Conservation (phyloP, 2,329 filamentous ascomycete species). For the Botryotinia convoluta region DNA sequence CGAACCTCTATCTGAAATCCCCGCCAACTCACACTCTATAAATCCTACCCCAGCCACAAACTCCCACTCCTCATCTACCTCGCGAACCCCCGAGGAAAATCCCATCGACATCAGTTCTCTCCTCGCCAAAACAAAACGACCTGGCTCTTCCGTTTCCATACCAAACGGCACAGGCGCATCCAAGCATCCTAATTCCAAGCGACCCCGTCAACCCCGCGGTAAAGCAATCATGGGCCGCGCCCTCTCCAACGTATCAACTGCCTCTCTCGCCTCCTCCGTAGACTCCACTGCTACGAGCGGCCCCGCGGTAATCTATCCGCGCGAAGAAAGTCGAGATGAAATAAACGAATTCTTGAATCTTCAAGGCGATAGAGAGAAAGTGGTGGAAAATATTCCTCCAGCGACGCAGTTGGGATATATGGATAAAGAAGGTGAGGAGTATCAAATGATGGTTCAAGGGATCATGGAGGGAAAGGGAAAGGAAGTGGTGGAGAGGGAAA, state of each 20-base stretch:
- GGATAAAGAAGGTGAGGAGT: constrained; percentile 36
- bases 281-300: constrained; percentile 41
- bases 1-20: constrained; percentile 12
- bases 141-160: constrained; percentile 21
- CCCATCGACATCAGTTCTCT: constrained; percentile 33
- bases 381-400: not conserved
- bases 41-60: constrained; percentile 19
- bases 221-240: constrained; percentile 53
- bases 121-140: constrained; percentile 36
- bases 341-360: constrained; percentile 11
- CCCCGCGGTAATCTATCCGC: constrained; percentile 32
- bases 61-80: not conserved
- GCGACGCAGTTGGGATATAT: constrained; percentile 37
- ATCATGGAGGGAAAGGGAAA: constrained; percentile 36
- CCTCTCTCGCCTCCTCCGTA: constrained; percentile 42
- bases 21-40: constrained; percentile 13
- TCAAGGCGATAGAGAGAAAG: constrained; percentile 4
- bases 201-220: constrained; percentile 29
- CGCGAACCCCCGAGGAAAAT: not conserved
- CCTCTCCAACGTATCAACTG: constrained; percentile 55
- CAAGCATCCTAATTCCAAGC: constrained; percentile 30
- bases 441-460: constrained; percentile 34
- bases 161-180: not conserved
- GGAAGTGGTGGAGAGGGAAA: constrained; percentile 19
- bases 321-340: not conserved